Base-by-base conservation (phyloP, 2,329 filamentous ascomycete genomes). In the Colletotrichum acutatum region DNA sequence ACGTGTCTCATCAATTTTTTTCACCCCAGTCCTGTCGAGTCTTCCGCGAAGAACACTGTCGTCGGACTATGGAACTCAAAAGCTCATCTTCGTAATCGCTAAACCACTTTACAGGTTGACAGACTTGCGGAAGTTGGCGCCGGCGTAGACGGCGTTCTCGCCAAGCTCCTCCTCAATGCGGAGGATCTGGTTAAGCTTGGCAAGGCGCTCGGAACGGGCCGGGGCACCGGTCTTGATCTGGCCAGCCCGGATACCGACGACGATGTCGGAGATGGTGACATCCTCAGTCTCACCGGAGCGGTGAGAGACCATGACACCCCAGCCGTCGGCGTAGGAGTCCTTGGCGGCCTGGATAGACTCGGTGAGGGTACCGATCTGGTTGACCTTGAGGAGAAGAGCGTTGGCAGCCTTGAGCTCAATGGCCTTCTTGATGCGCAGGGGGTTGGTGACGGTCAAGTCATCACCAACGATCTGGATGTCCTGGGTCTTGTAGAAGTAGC, bases 281-380 rank as follows among this genome's bases (percentile, higher is more conserved):
- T 99, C 97, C 89, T 98, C 97, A 74, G 97, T 99, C 93, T 99
- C 97, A 85, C 97, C 97, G 76, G 97, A 99, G 80, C 97, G 93
- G 91, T 99, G 97, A 78, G 97, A 98, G 77, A 99, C 97, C 97
- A 99, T 98, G 89, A 99, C 95, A 84, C 96, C 96, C 97, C 97
- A 99, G 84, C 91, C 92, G 80, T 94, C 96, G 78, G 93, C 94
- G 84, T 97, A 98, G 64, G 96, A 97, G 88, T 98, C 97, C 91
- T 98, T 98, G 85, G 97, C 96, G 69, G 97, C 97, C 90, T 98
- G 95, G 88, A 98, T 98, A 74, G 97, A 98, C 90, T 99, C 97
- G 79, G 95, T 97, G 82, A 99, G 92, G 79, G 97, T 98, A 87
- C 97, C 97, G 81, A 99, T 99, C 91, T 99, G 97, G 94, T 99